Conservation (phyloP, 2,329 filamentous ascomycete species). For the Emydomyces testavorans region DNA sequence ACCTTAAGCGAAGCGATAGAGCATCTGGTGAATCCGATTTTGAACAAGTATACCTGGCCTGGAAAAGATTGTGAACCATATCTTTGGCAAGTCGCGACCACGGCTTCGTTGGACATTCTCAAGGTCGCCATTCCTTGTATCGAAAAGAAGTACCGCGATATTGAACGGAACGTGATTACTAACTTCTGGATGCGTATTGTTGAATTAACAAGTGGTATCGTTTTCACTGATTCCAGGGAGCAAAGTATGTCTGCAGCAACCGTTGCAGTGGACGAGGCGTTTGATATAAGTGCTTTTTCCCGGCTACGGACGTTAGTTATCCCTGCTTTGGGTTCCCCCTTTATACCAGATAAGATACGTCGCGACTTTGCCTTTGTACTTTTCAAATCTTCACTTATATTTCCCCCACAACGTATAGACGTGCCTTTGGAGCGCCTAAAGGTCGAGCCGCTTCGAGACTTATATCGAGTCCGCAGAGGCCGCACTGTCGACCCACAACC, state of each 20-base stretch:
- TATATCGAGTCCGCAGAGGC: slow-evolving; percentile 57
- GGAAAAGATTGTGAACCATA: slow-evolving; percentile 57
- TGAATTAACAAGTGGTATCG: slow-evolving; percentile 55
- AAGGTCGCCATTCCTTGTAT: slow-evolving; percentile 53
- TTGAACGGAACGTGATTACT: slow-evolving; percentile 34
- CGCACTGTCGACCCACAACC: slow-evolving; percentile 58
- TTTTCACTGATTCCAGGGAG: slow-evolving; percentile 48
- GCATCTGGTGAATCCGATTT: slow-evolving; percentile 58
- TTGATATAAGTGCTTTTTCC: slow-evolving; percentile 66
- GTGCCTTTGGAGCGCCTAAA: slow-evolving; percentile 37
- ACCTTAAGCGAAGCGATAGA: slow-evolving; percentile 54
- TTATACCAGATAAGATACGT: slow-evolving; percentile 56
- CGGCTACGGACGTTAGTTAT: slow-evolving; percentile 58
- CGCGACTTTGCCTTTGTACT: slow-evolving; percentile 61
- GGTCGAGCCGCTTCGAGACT: slow-evolving; percentile 45
- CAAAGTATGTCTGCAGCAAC: slow-evolving; percentile 32
- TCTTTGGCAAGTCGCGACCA: slow-evolving; percentile 72
- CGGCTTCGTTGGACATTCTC: slow-evolving; percentile 56
- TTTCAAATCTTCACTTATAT: slow-evolving; percentile 72
- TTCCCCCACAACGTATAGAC: slow-evolving; percentile 54
- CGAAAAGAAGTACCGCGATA: slow-evolving; percentile 30
- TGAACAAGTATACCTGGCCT: slow-evolving; percentile 68
- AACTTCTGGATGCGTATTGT: slow-evolving; percentile 61
- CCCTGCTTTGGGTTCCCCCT: slow-evolving; percentile 55
- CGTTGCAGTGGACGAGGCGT: slow-evolving; percentile 59